Evolutionary conservation across 202 grass and related monocot genomes (phyloP), one percentile per base, ranked within the genome.

Genomic region (Tripidium arundinaceum): DNA sequence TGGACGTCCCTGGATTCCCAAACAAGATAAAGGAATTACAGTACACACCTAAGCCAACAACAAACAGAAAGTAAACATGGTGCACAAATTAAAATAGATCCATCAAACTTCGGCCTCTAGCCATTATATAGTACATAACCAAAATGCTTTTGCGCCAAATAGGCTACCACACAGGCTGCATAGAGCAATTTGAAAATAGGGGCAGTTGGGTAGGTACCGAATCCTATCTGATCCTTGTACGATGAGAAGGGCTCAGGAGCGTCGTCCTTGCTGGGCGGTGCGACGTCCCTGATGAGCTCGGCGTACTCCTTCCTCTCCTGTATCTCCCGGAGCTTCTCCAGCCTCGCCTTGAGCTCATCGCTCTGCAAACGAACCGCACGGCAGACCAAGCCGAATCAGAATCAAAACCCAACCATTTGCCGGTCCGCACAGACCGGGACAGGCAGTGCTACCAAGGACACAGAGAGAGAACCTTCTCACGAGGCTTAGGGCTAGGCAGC

Each of bases 151-250:
- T 68, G 65, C 1, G 0, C n/a, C 11, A 68, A 65, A 38, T 15
- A 61, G 58, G 16, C 7, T 65, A 65, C 8, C 31, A 65, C 28
- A 15, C 1, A 63, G 61, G 6, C 5, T 13, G 18, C 27, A 49
- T 5, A 72, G 43, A 72, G 26, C 8, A 72, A 57, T 57, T 33
- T 72, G 43, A 16, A 65, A 14, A 59, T 61, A 41, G 14, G 14
- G 9, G 26, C 25, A 27, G 55, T 8, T 73, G 11, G 11, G 22
- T 88, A 91, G 86, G 36, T 89, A 98, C 90, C 96, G 74, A 98
- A 98, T 84, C 96, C 96, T 8, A 98, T 93, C 84, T 98, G 96
- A 76, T 98, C 88, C 71, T 98, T 98, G 84, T 98, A 98, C 2
- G 90, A 90, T 59, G 92, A 98, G 74, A 98, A 98, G 8, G 92